Base-by-base conservation (phyloP, 1,139 yeast genomes). In the Taphrina communis region DNA sequence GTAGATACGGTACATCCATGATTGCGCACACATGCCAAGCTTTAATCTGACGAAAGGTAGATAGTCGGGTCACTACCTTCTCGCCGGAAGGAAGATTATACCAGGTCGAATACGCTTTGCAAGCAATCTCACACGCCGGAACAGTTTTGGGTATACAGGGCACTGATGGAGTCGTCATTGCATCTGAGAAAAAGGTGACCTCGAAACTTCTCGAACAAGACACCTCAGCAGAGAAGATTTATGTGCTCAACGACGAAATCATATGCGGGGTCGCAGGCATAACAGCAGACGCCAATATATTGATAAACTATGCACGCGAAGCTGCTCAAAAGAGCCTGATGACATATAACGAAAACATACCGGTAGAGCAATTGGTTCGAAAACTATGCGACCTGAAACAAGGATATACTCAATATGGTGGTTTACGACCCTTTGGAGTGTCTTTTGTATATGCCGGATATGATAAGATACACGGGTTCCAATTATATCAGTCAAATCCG, bases 341-440 rank as follows among this genome's bases (percentile, higher is more conserved):
- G 78, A 85, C 90, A 31, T 95, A 91, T 79, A 89, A 89, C 76
- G 97, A 92, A 79, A 91, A 91, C 73, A 90, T 94, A 69, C 97
- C 97, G 25, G 90, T 95, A 73, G 98, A 93, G 78, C 83, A 88
- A 69, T 85, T 95, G 74, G 97, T 95, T 73, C 90, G 92, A 77
- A 84, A 89, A 73, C 84, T 95, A 73, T 92, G 98, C 80, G 96
- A 95, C 79, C 86, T 90, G 73, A 95, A 94, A 80, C 99, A 95
- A 79, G 97, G 98, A 19, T 95, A 95, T 79, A 95, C 99, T 14
- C 99, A 94, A 79, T 97, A 90, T 77, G 99, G 99, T 76, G 99
- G 71, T 7, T 84, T 94, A 77, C 88, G 99, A 80, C 99, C 99
- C 38, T 95, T 92, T 78, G 99, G 99, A 75, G 99, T 94, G 59